Evolutionary conservation across 129 eudicot genomes (phyloP), one percentile per base, ranked within the genome.

Genomic region (Lactuca saligna): DNA sequence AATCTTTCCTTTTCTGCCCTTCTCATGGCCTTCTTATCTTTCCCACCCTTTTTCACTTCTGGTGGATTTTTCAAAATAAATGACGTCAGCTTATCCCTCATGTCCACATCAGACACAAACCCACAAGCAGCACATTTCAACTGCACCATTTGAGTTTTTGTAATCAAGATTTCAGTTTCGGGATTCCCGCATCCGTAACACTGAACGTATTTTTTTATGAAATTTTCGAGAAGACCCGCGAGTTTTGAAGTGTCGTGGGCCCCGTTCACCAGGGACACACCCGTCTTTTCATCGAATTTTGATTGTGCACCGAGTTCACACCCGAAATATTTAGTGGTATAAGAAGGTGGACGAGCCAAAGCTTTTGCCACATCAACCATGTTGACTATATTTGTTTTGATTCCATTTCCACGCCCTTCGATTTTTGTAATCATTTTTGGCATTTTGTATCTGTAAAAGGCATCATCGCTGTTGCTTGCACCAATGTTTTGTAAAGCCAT

Each of bases 331-430:
- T 86, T 89, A 1, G 96, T 86, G 11, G 96, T 86, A 80, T 89
- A 86, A 34, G 96, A 79, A 66, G 92, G 81, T 56, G 96, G 96
- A 79, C 96, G 84, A 12, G 90, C 90, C 81, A 89, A 75, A 63
- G 96, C 92, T 73, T 89, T 89, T 7, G 96, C 96, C 61, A 89
- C 84, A 58, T 89, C 92, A 75, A 89, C 90, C 92, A 86, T 86
- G 79, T 89, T 89, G 75, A 89, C 96, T 17, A 89, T 71, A 42
- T 89, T 89, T 0, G 96, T 89, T 76, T 89, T 89, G 63, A 86
- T 86, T 65, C 96, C 96, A 86, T 89, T 89, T 46, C 96, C 96
- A 59, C 96, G 88, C 5, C 96, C 96, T 75, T 89, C 96, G n/a
- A 86, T 84, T 66, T 89, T 89, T 0, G 96, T 89, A 12, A 89